phyloP scores from a whole-genome alignment of 2,329 filamentous ascomycete species.

The Penicillium sp. region DNA sequence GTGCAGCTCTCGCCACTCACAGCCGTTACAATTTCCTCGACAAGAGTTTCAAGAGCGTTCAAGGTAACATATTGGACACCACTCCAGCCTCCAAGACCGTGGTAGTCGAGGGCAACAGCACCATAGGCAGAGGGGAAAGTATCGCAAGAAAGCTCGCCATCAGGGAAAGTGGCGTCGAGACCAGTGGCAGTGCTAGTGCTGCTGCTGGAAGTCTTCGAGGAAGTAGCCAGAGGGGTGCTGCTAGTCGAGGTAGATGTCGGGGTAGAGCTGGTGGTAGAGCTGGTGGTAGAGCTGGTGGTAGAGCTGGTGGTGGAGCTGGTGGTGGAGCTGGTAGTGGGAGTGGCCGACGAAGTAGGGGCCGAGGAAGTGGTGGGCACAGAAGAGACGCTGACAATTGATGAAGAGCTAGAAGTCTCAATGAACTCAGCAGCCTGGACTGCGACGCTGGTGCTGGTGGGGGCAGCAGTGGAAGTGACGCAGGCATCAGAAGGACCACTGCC shows the following conservation, averaged over 20 bases:
- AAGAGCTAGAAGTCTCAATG: slow-evolving; percentile 36
- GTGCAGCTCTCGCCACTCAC: slow-evolving; percentile 59
- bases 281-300: not conserved
- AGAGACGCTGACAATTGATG: slow-evolving; percentile 4
- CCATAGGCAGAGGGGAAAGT: slow-evolving; percentile 79
- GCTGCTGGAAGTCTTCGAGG: slow-evolving; percentile 14
- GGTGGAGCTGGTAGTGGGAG: slow-evolving; percentile 15
- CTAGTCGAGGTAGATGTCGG: slow-evolving; percentile 13
- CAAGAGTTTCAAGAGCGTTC: slow-evolving; percentile 45
- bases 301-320: slow-evolving; percentile 13
- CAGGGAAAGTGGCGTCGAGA: slow-evolving; percentile 67
- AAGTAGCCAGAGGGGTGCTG: slow-evolving; percentile 17
- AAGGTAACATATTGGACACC: slow-evolving; percentile 66
- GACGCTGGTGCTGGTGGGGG: slow-evolving; percentile 25
- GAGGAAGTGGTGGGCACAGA: slow-evolving; percentile 6
- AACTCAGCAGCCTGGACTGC: slow-evolving; percentile 45
- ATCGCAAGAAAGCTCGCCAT: slow-evolving; percentile 66
- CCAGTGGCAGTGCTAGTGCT: slow-evolving; percentile 44
- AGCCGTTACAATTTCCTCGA: slow-evolving; percentile 64
- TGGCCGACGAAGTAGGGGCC: slow-evolving; percentile 17
- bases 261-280: slow-evolving; percentile 14
- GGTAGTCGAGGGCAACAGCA: slow-evolving; percentile 65
- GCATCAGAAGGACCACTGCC: slow-evolving; percentile 57
- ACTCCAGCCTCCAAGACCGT: slow-evolving; percentile 69
- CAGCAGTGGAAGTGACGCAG: slow-evolving; percentile 35